Base-by-base conservation (phyloP, 495 filamentous ascomycete species). In the Penicillium subrubescens region DNA sequence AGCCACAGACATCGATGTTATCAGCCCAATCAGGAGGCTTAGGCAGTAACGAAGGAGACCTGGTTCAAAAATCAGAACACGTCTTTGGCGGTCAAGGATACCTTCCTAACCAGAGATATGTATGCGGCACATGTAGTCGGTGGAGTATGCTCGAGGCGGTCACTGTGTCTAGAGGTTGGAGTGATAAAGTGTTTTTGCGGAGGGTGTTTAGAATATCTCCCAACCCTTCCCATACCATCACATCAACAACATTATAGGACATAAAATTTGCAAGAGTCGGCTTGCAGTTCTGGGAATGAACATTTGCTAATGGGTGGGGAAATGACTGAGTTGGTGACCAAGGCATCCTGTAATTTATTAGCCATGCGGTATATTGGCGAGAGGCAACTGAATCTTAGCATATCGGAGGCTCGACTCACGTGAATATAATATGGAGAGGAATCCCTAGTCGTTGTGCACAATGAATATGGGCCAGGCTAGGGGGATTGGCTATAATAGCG, bases 401-500 rank as follows among this genome's bases (percentile, higher is more conserved):
- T 43, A 39, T 15, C 39, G 11, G 44, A 48, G 44, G 51, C 11
- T 21, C 44, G 5, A 79, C 84, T 67, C 73, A 86, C 81, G 91
- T 94, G 75, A 94, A 94, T 88, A 94, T 92, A 60, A 94, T 73
- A 74, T 93, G 90, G 6, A 94, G 75, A 11, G 91, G 90, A 27
- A 94, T 85, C 0, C 91, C 91, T 57, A 95, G 75, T 68, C 87
- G 88, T 74, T 95, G 88, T n/a, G 91, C 91, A 64, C 90, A 89
- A 75, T 92, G 90, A 6, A 94, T 77, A 73, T 93, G 91, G 14
- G 89, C 90, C 71, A 93, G 93, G 72, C 89, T 90, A 0, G 91
- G 91, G 3, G 91, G 91, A 70, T 95, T 95, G 14, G 91, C 91
- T 61, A 95, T 93, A 67, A 95, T 94, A 8, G 84, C 88, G 73